Evolutionary conservation across 495 filamentous ascomycete genomes (phyloP), one percentile per base, ranked within the genome.

Genomic region (Oleoguttula mirabilis): DNA sequence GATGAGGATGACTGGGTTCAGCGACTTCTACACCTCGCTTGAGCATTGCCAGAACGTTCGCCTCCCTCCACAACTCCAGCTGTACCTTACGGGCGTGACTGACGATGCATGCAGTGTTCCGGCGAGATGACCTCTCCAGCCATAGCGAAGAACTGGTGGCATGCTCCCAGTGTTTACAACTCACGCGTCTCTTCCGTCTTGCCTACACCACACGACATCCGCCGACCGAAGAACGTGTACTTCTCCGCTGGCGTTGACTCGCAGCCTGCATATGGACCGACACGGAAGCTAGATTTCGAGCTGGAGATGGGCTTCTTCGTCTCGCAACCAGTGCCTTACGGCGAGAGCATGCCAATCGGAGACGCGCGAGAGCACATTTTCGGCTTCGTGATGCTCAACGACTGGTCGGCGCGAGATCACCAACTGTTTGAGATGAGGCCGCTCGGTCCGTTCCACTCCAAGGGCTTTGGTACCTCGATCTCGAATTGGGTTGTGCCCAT

Each of bases 11-110:
- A 32, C 37, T n/a, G 54, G 48, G 2, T 59, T 46, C 44, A 43
- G 50, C 16, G 55, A 59, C 41, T 59, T 59, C 47, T 54, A 45
- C 47, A 63, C 58, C 27, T 65, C 61, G 21, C 51, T 67, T 7
- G 50, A 59, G 31, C 55, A 59, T 28, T 46, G 36, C 36, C 54
- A 45, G 11, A 56, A 59, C 33, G 50, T 48, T 39, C 7, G 39
- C 17, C 32, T 7, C 6, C 15, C 10, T 11, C 10, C 32, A 4
- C 21, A n/a, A 12, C 15, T 20, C 38, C 21, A 11, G n/a, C 33
- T 45, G 12, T 21, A 10, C 32, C 8, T n/a, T 11, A 25, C 1
- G 12, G 8, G 14, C 20, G 19, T 47, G 17, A 24, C 33, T 21
- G 14, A 35, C 11, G 5, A 41, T 21, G 17, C 6, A 23, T 14